Evolutionary conservation across 2,329 filamentous ascomycete species (phyloP), one percentile per base, ranked within the genome.

Genomic region (Fusarium drepaniforme): DNA sequence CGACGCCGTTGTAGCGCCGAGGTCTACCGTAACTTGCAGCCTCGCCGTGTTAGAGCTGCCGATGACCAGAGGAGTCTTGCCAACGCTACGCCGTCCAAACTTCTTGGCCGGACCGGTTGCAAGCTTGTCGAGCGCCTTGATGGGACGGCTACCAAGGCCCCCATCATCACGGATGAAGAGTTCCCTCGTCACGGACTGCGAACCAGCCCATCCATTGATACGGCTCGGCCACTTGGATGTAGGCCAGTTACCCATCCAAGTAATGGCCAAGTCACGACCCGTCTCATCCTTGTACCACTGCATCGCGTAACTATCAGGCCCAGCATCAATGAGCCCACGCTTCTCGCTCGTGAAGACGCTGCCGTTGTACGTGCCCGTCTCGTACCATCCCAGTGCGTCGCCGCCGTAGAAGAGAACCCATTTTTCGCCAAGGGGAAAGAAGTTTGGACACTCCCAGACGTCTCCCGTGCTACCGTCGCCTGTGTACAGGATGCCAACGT

Each of bases 211-310:
- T 25, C 78, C 80, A 49, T 82, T 81, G 9, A 75, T 63, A 16
- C 80, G 78, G 57, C 64, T 78, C 2, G 77, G 76, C 72, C 72
- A 78, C 64, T 81, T 81, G 21, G 70, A 64, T 2, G 69, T 78
- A 8, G 70, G 64, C 78, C 77, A 78, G 62, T 80, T 79, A 16
- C 64, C 77, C 77, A 79, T 78, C 78, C 78, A 80, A 35, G 68
- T 73, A 61, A 80, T 76, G 60, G 72, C 75, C 25, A 80, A 69
- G 64, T 78, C 63, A 51, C 78, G 80, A 1, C 80, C 80, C 7
- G 71, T 56, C 25, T 76, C 73, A 65, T 82, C 80, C 49, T 76
- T 66, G 69, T 80, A 82, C 80, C 79, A 80, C 69, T 82, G 80
- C 73, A 75, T 77, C 5, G 80, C 77, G 58, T 80, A 80, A 68